Conservation (phyloP, 139 green algal species). For the Auxenochlorella pyrenoidosa region DNA sequence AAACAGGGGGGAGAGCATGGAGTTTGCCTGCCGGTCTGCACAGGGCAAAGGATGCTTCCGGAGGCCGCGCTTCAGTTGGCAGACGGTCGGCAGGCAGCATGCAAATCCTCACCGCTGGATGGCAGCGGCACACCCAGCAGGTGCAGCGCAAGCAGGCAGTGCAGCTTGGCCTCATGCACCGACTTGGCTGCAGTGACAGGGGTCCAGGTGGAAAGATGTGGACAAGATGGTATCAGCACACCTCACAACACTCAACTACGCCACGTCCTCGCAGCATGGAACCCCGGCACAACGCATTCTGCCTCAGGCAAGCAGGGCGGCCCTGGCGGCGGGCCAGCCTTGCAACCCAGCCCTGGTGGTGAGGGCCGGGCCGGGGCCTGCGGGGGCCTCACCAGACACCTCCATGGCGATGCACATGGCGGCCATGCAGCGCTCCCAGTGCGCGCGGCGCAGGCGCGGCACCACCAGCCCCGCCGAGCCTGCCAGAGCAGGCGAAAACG, state of each 20-base stretch:
- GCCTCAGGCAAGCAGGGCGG: too few relatives aligned
- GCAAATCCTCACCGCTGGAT: constrained; percentile 11
- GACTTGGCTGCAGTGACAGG: constrained; percentile 1
- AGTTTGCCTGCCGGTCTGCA: neutral
- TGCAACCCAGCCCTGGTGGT: too few relatives aligned
- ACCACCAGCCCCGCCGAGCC: constrained; percentile 15
- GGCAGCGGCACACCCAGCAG: constrained; percentile 53
- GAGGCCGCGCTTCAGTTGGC: neutral
- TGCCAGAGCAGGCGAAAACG: constrained; percentile 1
- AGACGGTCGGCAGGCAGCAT: neutral
- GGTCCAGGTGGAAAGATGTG: too few relatives aligned
- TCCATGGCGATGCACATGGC: constrained; percentile 28
- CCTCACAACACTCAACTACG: too few relatives aligned
- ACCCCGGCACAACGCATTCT: neutral
- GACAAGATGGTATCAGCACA: neutral
- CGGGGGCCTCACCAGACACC: neutral
- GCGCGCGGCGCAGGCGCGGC: constrained; percentile 10
- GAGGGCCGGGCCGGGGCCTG: too few relatives aligned
- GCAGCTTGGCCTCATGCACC: constrained; percentile 23
- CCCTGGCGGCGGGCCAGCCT: too few relatives aligned
- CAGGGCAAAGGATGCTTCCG: too few relatives aligned
- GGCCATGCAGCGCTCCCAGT: constrained; percentile 58
- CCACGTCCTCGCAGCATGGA: too few relatives aligned
- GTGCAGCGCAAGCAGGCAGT: constrained; percentile 42
- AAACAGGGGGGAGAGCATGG: too few relatives aligned